Evolutionary conservation across 2,329 filamentous ascomycete species (phyloP), one percentile per base, ranked within the genome.

Genomic region (Zelopaecilomyces penicillatus): DNA sequence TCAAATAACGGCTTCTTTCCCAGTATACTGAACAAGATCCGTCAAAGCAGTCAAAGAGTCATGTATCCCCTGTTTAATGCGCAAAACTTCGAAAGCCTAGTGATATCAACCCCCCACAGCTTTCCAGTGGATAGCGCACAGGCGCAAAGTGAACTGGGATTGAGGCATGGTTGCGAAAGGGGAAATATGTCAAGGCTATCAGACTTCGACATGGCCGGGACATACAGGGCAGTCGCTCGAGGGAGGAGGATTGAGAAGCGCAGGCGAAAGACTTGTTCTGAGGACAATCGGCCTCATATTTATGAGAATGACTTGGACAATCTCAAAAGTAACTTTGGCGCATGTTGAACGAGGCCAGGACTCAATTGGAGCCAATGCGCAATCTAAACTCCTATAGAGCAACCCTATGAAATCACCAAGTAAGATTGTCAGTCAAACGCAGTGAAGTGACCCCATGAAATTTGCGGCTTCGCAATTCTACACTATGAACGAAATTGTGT

Each of bases 231-330:
- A 3, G 50, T 59, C 46, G 53, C 53, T 3, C 53, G 50, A 10
- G 51, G 53, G 12, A 55, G 49, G 29, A 43, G 49, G 11, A 37
- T 45, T 1, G 37, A 39, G 26, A 47, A 43, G 9, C 39, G 48
- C n/a, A 48, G 48, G 35, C 45, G 50, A 7, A 41, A 45, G 10
- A 54, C 51, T 6, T 65, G 63, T 38, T 64, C 61, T 5, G 63
- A 65, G 43, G 63, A 65, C 31, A 50, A 58, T 31, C 49, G 50
- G 32, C 60, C 60, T 11, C 61, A 65, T 37, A 41, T 56, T 5
- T 65, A 59, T 30, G 52, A 54, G 34, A 51, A 64, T 42, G 56
- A 61, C 42, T 37, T 53, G 43, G 52, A 54, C 9, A 39, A 35
- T 19, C 12, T 30, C 31, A 12, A 9, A 34, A 34, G 8, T 19